Evolutionary conservation across 2,329 filamentous ascomycete genomes (phyloP).

Genomic region (Pseudocercospora crystallina): DNA sequence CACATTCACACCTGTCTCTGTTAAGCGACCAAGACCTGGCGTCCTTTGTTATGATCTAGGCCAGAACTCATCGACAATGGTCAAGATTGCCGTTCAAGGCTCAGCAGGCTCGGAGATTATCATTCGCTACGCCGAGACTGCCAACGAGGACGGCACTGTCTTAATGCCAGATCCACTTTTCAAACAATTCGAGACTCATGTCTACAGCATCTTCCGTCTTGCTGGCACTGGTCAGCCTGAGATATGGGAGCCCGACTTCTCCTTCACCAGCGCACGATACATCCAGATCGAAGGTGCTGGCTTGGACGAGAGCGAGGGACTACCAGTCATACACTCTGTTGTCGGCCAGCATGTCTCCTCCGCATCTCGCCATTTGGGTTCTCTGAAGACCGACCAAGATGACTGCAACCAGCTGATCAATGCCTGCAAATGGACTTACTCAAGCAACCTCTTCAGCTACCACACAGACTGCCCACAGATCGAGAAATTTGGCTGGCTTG

Average conservation of each 20-base stretch:
- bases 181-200: slow-evolving; percentile 39
- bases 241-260: slow-evolving; percentile 43
- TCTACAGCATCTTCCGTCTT: slow-evolving; percentile 42
- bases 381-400: slow-evolving; percentile 42
- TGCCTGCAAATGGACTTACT: slow-evolving; percentile 48
- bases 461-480: slow-evolving; percentile 51
- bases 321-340: slow-evolving; percentile 39
- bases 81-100: slow-evolving; percentile 32
- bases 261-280: slow-evolving; percentile 45
- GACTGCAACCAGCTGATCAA: slow-evolving; percentile 45
- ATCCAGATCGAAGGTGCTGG: slow-evolving; percentile 43
- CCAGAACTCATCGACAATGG: slow-evolving; percentile 38
- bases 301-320: slow-evolving; percentile 23
- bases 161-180: slow-evolving; percentile 46
- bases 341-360: slow-evolving; percentile 43
- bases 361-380: slow-evolving; percentile 39
- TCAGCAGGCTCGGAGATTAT: slow-evolving; percentile 32
- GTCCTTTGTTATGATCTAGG: slow-evolving; percentile 35
- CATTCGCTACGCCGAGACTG: slow-evolving; percentile 35
- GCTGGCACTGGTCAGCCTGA: slow-evolving; percentile 32
- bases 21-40: slow-evolving; percentile 25
- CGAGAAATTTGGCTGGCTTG: slow-evolving; percentile 52
- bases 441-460: slow-evolving; percentile 47
- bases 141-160: slow-evolving; percentile 35
- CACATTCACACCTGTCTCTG: slow-evolving; percentile 34